Conservation (phyloP, 371 early-diverging fungal species). For the Pancytospora philotis region DNA sequence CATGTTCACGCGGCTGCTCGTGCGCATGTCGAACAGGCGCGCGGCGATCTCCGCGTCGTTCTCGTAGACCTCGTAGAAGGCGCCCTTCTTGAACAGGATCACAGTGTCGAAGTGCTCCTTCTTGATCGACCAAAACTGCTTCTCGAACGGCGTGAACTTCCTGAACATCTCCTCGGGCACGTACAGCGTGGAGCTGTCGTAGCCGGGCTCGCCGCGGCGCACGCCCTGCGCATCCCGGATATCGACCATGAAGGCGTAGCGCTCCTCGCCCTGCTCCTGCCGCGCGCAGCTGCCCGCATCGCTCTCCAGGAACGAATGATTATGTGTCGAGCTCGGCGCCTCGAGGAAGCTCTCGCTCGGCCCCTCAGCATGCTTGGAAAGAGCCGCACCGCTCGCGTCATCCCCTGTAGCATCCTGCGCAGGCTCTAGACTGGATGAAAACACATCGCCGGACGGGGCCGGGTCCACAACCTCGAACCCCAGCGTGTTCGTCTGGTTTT, state of each 20-base stretch:
- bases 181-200: conserved; percentile 80
- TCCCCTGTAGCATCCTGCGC: too few species aligned
- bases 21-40: conserved; percentile 80
- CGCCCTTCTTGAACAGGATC: conserved; percentile 96
- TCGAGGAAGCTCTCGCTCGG: too few species aligned
- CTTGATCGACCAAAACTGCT: conserved; percentile 98
- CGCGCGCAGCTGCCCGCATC: neutral
- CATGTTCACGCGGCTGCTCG: conserved; percentile 93
- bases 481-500: too few species aligned
- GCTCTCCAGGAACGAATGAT: too few species aligned
- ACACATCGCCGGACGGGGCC: too few species aligned
- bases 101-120: conserved; percentile 79
- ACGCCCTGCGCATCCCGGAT: conserved; percentile 67
- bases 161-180: conserved; percentile 71
- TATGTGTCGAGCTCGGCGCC: too few species aligned
- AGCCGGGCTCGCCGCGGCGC: conserved; percentile 65
- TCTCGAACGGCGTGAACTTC: conserved; percentile 85
- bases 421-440: too few species aligned
- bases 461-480: too few species aligned
- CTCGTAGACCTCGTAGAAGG: conserved; percentile 96
- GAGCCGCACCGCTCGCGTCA: too few species aligned
- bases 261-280: conserved; percentile 62
- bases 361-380: too few species aligned
- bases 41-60: conserved; percentile 95
- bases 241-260: conserved; percentile 70